phyloP scores from a whole-genome alignment of 345 rosid species.

The Eutrema japonicum region DNA sequence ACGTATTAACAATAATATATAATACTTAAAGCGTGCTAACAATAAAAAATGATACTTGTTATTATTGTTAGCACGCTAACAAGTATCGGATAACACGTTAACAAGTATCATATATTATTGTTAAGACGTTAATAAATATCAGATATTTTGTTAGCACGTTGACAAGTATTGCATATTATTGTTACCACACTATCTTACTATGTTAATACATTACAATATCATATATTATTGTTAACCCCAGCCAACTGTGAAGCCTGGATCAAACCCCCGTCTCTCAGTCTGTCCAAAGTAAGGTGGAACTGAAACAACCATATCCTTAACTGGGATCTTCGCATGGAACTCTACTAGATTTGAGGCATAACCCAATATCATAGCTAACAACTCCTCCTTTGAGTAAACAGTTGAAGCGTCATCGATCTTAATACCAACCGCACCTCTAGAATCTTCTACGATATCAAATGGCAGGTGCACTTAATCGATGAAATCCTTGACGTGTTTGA shows the following conservation, averaged over 20 bases:
- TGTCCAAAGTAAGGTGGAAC: conserved; percentile 98
- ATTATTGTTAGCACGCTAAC: no score
- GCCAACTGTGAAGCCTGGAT: conserved; percentile 88
- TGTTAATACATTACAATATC: no score
- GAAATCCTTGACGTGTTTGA: conserved; percentile 56
- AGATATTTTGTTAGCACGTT: no score
- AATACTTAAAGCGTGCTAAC: no score
- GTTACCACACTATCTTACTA: no score
- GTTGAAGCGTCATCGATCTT: conserved; percentile 56
- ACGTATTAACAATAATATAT: no score
- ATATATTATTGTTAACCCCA: conserved; percentile 55
- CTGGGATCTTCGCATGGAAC: conserved; percentile 68
- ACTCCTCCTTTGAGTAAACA: conserved; percentile 74
- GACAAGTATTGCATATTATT: no score
- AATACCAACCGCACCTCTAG: conserved; percentile 71
- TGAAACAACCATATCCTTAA: conserved; percentile 75
- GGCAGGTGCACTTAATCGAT: conserved; percentile 77
- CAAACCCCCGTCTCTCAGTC: conserved; percentile 91
- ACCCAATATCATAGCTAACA: conserved; percentile 84
- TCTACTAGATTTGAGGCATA: conserved; percentile 74
- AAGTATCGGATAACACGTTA: no score
- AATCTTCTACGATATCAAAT: conserved; percentile 68
- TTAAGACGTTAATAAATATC: no score
- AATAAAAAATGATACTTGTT: no score
- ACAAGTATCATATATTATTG: no score